Evolutionary conservation across 768 basidiomycete genomes (phyloP).

Genomic region (Serendipita indica): DNA sequence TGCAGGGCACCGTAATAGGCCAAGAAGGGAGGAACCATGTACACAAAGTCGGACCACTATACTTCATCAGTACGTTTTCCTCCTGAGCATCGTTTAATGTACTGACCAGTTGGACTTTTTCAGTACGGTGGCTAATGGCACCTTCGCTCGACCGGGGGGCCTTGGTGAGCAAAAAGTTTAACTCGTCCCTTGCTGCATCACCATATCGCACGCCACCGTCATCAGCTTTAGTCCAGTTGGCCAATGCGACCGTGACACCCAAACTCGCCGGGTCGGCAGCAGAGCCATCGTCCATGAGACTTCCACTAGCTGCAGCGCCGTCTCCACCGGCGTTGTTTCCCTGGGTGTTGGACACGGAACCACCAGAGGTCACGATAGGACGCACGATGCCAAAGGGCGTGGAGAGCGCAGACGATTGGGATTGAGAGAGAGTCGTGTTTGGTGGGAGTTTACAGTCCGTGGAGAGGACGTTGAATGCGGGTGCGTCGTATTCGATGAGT

Average conservation of each 20-base stretch:
- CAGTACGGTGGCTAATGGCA: slow-evolving; percentile 63
- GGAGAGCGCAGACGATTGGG: slow-evolving; percentile 12
- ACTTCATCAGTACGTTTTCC: no score
- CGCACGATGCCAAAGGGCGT: slow-evolving; percentile 29
- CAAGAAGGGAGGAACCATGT: slow-evolving; percentile 78
- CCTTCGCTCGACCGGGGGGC: slow-evolving; percentile 51
- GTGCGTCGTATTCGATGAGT: slow-evolving; percentile 34
- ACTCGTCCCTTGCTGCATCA: slow-evolving; percentile 47
- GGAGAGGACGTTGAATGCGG: slow-evolving; percentile 33
- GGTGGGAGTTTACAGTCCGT: slow-evolving; percentile 29
- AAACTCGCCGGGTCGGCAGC: slow-evolving; percentile 67
- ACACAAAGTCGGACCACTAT: slow-evolving; percentile 55
- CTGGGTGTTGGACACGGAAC: background rate
- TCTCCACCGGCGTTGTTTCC: no score
- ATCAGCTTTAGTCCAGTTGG: slow-evolving; percentile 36
- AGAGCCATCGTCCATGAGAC: slow-evolving; percentile 35
- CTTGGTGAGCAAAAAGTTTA: slow-evolving; percentile 40
- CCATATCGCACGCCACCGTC: slow-evolving; percentile 35
- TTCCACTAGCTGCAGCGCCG: background rate
- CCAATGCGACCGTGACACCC: slow-evolving; percentile 53
- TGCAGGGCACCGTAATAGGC: slow-evolving; percentile 66
- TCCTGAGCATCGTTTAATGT: slow-evolving; percentile 14
- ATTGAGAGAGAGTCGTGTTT: slow-evolving; percentile 13
- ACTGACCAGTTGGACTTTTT: slow-evolving; percentile 59
- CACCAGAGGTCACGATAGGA: slow-evolving; percentile 25